Percentiles rank a stretch among this genome's conserved stretches.
Evolutionary conservation across 2,329 filamentous ascomycete species (phyloP).

Genomic region (Cordyceps cateniannulata): DNA sequence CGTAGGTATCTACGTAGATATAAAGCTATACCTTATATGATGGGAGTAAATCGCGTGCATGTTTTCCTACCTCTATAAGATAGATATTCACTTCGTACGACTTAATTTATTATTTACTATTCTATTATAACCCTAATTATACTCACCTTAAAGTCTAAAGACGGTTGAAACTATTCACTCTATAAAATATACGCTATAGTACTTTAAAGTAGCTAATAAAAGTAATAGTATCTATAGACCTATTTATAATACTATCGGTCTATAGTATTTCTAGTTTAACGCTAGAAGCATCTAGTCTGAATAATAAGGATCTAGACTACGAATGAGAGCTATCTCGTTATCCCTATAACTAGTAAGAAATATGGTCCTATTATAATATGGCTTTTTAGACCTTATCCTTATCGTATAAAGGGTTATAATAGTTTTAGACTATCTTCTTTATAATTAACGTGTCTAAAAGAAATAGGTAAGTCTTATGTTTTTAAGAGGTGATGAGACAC

Average conservation of each 20-base stretch:
- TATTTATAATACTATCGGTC: not conserved
- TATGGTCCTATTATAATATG: not conserved
- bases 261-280: not conserved
- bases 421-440: no score
- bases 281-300: not conserved
- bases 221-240: not conserved
- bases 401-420: slow-evolving; percentile 23
- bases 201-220: not conserved
- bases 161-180: not conserved
- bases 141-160: not conserved
- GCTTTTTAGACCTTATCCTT: not conserved
- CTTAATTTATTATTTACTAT: not conserved
- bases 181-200: not conserved
- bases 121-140: not conserved
- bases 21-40: not conserved
- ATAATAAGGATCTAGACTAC: not conserved
- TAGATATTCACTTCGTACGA: not conserved
- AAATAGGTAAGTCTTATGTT: no score
- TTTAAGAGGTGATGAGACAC: no score
- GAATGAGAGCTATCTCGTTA: not conserved
- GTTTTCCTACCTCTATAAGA: not conserved
- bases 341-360: not conserved
- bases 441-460: no score
- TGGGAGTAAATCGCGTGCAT: not conserved
- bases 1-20: not conserved